Evolutionary conservation across 2,329 filamentous ascomycete species (phyloP).

Genomic region (Pseudocercospora musae): DNA sequence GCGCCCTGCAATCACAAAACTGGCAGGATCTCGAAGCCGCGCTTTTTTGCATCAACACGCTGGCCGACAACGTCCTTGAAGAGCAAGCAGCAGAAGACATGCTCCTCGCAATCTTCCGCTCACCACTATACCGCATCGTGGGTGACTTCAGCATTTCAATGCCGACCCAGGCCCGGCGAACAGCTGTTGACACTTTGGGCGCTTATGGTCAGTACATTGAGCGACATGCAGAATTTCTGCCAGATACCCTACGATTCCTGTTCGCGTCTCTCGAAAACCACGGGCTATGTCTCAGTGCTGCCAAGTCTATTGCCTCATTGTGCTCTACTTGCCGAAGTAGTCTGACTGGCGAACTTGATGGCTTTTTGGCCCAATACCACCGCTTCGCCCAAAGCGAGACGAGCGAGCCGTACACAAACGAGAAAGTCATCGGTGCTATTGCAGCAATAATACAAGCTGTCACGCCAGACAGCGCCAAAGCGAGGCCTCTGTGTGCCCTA

Average conservation of each 20-base stretch:
- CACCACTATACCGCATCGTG: conserved; percentile 53
- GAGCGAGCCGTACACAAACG: conserved; percentile 67
- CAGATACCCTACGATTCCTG: conserved; percentile 68
- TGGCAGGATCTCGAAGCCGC: conserved; percentile 53
- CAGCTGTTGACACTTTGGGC: conserved; percentile 67
- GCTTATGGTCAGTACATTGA: conserved; percentile 75
- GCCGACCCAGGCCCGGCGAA: conserved; percentile 62
- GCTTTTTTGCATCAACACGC: conserved; percentile 61
- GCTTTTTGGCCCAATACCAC: conserved; percentile 70
- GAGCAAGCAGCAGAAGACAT: conserved; percentile 57
- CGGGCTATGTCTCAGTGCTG: conserved; percentile 61
- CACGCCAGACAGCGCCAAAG: conserved; percentile 54
- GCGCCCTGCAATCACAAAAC: conserved; percentile 39
- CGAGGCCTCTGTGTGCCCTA: conserved; percentile 56
- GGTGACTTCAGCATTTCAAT: conserved; percentile 48
- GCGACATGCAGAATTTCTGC: conserved; percentile 63
- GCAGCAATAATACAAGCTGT: conserved; percentile 73
- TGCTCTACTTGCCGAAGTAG: conserved; percentile 71
- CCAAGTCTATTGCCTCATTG: conserved; percentile 69
- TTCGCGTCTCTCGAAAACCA: conserved; percentile 64
- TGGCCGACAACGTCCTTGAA: conserved; percentile 64
- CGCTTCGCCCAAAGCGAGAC: conserved; percentile 58
- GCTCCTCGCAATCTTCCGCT: conserved; percentile 62
- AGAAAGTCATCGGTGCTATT: conserved; percentile 70
- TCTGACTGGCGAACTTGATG: conserved; percentile 63